phyloP scores from a whole-genome alignment of 441 rosid species.

The Brassica balearica region DNA sequence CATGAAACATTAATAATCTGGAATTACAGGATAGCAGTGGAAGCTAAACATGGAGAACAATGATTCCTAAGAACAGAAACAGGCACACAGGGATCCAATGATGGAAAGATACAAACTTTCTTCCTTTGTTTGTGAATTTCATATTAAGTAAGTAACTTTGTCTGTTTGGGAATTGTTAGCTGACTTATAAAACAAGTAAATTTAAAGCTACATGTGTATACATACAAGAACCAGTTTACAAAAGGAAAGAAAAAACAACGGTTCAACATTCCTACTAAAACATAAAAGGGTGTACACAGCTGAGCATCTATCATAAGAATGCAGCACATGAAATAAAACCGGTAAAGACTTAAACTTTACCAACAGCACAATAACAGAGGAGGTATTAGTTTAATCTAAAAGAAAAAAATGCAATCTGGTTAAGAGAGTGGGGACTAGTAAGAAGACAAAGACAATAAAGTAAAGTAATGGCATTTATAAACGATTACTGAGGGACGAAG shows the following conservation, averaged over 20 bases:
- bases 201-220: background rate
- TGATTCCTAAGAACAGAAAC: background rate
- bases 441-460: background rate
- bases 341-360: background rate
- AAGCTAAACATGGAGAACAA: constrained; percentile 10
- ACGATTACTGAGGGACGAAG: background rate
- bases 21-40: constrained; percentile 6
- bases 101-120: constrained; percentile 3
- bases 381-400: background rate
- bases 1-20: background rate
- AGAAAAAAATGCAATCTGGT: background rate
- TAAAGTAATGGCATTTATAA: background rate
- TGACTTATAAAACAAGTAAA: constrained; percentile 25
- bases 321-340: background rate
- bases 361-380: background rate
- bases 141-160: background rate
- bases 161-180: background rate
- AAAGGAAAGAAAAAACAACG: background rate
- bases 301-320: background rate
- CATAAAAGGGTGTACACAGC: constrained; percentile 1
- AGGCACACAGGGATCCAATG: background rate
- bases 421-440: background rate
- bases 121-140: background rate
- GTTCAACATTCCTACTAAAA: background rate
- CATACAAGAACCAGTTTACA: background rate